Evolutionary conservation across 2,329 filamentous ascomycete genomes (phyloP), one percentile per base, ranked within the genome.

Genomic region (Davidsoniella eucalypti): DNA sequence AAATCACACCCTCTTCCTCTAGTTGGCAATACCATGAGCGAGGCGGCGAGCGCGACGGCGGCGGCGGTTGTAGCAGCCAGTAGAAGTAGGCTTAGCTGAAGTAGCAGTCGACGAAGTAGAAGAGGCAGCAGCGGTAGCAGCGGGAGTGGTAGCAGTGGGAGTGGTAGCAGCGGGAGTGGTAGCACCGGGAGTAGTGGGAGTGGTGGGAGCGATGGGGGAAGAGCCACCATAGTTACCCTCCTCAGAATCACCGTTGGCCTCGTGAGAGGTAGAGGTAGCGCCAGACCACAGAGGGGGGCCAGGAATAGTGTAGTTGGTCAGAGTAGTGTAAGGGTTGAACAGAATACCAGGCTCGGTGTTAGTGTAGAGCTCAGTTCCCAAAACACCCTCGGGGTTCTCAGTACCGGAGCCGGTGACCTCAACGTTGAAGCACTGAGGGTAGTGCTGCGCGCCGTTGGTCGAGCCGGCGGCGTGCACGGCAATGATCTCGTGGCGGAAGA

Each of bases 401-500:
- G 49, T 47, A 12, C 65, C 64, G n/a, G 61, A 61, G 4, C 68
- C 69, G 41, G 61, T 65, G 42, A 73, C 64, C 54, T 65, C 61
- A 23, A 72, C 59, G 53, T 72, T 72, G 53, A 71, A 61, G 57
- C 71, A 74, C 59, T 71, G 67, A 6, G 70, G 70, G 56, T 74
- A 74, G 54, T 67, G 66, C 60, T 74, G 70, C 0, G 70, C 70
- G 21, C 69, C 70, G 47, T 70, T 68, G 23, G 65, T 63, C 2
- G 59, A 54, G 12, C 63, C 61, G 1, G 64, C 64, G 0, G 61
- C 58, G 49, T 74, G 71, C n/a, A 74, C 59, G 2, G 71, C 71
- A 49, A 74, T 69, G 44, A 74, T 69, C 56, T 74, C 71, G 56
- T 73, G 70, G 2, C 71, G 67, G 29, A 74, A 56, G 18, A 74